phyloP scores from a whole-genome alignment of 2,329 filamentous ascomycete species.

The Acarospora socialis region DNA sequence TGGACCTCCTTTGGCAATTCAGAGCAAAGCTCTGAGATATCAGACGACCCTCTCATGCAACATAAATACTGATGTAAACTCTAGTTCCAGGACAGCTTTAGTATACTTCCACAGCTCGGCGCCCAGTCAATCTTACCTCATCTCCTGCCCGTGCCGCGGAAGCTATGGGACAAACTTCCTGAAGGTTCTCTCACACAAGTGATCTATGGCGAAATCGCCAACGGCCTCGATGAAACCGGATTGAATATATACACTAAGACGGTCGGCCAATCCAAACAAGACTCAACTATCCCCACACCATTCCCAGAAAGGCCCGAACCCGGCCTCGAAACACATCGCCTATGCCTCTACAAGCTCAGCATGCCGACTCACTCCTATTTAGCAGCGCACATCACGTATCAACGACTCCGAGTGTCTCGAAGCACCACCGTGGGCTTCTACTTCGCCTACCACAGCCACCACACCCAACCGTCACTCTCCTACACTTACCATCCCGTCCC shows the following conservation, averaged over 20 bases:
- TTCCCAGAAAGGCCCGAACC: slow-evolving; percentile 8
- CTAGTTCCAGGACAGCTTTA: slow-evolving; percentile 17
- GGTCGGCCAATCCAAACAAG: too few species aligned
- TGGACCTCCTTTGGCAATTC: not conserved
- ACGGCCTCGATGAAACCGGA: not conserved
- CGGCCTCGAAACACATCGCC: slow-evolving; percentile 10
- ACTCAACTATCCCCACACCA: too few species aligned
- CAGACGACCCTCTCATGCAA: not conserved
- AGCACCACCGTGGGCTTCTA: too few species aligned
- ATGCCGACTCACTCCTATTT: slow-evolving; percentile 20
- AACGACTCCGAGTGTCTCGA: too few species aligned
- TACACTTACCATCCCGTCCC: too few species aligned
- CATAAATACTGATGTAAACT: slow-evolving; percentile 11
- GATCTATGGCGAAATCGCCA: not conserved
- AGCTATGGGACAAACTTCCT: not conserved
- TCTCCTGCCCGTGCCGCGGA: slow-evolving; percentile 1
- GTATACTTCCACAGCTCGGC: slow-evolving; percentile 12
- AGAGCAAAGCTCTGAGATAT: not conserved
- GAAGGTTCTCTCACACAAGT: slow-evolving; percentile 1
- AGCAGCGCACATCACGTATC: slow-evolving; percentile 12
- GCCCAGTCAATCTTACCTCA: slow-evolving; percentile 22
- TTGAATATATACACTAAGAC: too few species aligned
- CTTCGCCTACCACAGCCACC: too few species aligned
- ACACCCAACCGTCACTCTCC: too few species aligned
- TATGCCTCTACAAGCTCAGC: slow-evolving; percentile 20